Evolutionary conservation across 257 asterid genomes (phyloP), one percentile per base, ranked within the genome.

Genomic region (Nicotiana undulata): DNA sequence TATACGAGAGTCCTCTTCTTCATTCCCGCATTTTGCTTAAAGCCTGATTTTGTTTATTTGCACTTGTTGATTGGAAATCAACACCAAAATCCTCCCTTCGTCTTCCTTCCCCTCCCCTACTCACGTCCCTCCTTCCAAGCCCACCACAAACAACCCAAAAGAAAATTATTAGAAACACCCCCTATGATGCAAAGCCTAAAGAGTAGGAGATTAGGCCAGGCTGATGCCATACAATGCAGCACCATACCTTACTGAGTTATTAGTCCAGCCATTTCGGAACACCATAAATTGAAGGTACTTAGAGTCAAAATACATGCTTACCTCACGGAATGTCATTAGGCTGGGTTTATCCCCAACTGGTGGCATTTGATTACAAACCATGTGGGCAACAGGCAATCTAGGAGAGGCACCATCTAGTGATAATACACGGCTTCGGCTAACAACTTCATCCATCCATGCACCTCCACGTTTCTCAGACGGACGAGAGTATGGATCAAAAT

Each of bases 321-420:
- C 99, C 98, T 96, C 99, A 16, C 90, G 93, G 81, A 96, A 96
- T 51, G 99, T 96, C 99, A 96, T 96, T 49, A 96, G 94, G 87
- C 99, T 96, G 66, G 99, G 99, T 81, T 96, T 96, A 85, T 96
- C 91, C 58, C 99, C 99, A 22, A 96, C 98, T 9, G 99, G 99
- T 83, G 98, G 98, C 98, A 96, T 96, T 87, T 96, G 99, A 88
- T 96, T 96, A 91, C 99, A 96, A 80, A 94, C 97, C 98, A 96
- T 94, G 86, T 91, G 98, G 53, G 98, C 99, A 82, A 90, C 94
- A 85, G 99, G 99, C 88, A 96, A 89, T 89, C 99, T 89, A 75
- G 91, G 88, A 83, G 94, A 84, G 84, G 86, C 85, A 82, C 97
- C 97, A 86, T 91, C 95, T 79, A 60, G 90, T 18, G 98, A 91